Base-by-base conservation (phyloP, 169 alveolate species). In the Eimeria acervulina region DNA sequence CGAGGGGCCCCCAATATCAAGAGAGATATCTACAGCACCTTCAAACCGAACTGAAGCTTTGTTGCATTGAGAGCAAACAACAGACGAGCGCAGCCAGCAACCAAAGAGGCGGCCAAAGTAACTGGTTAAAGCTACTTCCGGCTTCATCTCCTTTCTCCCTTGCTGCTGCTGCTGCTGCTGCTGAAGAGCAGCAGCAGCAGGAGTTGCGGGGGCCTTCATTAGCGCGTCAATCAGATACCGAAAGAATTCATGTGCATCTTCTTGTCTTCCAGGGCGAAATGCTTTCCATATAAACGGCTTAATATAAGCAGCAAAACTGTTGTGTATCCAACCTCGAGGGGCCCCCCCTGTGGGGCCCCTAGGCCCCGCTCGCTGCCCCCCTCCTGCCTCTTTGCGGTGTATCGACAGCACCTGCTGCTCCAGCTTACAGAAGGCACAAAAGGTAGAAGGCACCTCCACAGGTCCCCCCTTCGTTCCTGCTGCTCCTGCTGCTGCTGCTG, bases 191-290 rank as follows among this genome's bases (percentile, higher is more conserved):
- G 63, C 94, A 17, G 94, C 94, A 26, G 72, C 88, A 2, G 92
- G 85, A 70, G 88, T 33, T 17, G 93, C 78, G 19, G 80, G 94
- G 80, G 97, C 96, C 66, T 96, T 96, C 52, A 95, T 96, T 72
- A 97, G 72, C 1, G 97, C 97, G 70, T 97, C 98, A 5, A 97
- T 51, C 44, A 97, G 90, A 33, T 51, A 97, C 6, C 98, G 88
- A 47, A 97, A 70, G 91, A 97, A 97, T 70, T 97, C 98, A 76
- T 97, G 98, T 6, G 98, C 98, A 36, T 97, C 98, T 26, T 97
- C 97, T 95, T 96, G 97, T 28, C 96, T 51, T 55, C 97, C 97
- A 17, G 87, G 95, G n/a, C 97, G 74, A 38, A 94, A 97, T 21
- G 90, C 59, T 21, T 59, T 76, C 98, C 98, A 97, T 4, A 97